Conservation (phyloP, 2,329 filamentous ascomycete species). For the Xylariomycetidae sp. region DNA sequence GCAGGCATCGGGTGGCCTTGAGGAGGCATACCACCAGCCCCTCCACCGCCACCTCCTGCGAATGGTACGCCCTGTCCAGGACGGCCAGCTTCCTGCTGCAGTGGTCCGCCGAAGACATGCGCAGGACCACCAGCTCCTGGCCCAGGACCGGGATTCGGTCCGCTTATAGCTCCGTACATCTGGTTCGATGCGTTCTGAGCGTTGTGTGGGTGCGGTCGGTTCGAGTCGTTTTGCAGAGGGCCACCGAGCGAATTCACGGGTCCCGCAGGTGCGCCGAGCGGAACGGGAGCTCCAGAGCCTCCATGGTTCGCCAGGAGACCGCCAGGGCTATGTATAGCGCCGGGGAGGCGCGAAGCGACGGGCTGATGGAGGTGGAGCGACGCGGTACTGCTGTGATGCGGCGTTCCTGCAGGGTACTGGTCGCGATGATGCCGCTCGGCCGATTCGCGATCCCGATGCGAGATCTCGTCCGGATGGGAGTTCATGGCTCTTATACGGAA, state of each 20-base stretch:
- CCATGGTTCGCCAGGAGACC: constrained; percentile 75
- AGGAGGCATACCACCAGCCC: constrained; percentile 40
- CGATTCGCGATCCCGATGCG: constrained; percentile 59
- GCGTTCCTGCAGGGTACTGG: constrained; percentile 54
- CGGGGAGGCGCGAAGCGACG: constrained; percentile 73
- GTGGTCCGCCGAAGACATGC: constrained; percentile 63
- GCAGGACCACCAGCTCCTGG: constrained; percentile 49
- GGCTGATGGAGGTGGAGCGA: constrained; percentile 92
- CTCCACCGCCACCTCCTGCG: constrained; percentile 44
- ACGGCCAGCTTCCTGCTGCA: constrained; percentile 53
- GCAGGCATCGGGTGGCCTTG: constrained; percentile 25
- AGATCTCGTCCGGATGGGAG: constrained; percentile 36
- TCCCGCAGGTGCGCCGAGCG: constrained; percentile 46
- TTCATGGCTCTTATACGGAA: constrained; percentile 23
- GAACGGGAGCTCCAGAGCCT: constrained; percentile 47
- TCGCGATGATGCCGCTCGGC: constrained; percentile 58
- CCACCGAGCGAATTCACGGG: constrained; percentile 46
- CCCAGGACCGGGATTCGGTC: constrained; percentile 16
- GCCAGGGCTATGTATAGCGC: constrained; percentile 86
- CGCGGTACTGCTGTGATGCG: constrained; percentile 80
- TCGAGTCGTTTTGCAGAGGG: constrained; percentile 46
- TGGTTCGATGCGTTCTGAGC: constrained; percentile 43
- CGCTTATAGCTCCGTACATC: constrained; percentile 41
- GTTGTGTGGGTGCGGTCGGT: constrained; percentile 45
- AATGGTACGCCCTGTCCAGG: constrained; percentile 59